phyloP scores from a whole-genome alignment of 108 stramenopile species.

The Nitzschia sp. region DNA sequence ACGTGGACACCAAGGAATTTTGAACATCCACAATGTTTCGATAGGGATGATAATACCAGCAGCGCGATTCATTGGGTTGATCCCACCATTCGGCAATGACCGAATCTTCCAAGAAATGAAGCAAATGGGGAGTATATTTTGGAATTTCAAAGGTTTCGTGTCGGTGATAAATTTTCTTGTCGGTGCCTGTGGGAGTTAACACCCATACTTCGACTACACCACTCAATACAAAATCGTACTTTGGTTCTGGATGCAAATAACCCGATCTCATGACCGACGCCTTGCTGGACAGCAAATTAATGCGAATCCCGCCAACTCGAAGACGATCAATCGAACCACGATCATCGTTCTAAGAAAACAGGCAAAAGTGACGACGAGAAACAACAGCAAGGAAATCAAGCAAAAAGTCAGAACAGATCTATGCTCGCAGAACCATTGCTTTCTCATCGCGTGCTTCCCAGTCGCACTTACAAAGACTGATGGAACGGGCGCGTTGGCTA shows the following conservation, averaged over 20 bases:
- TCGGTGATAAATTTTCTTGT: constrained; percentile 31
- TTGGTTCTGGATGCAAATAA: constrained; percentile 45
- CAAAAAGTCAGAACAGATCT: no score
- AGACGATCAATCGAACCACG: constrained; percentile 62
- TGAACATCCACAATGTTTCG: constrained; percentile 50
- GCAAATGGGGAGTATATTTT: constrained; percentile 49
- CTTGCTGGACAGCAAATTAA: constrained; percentile 55
- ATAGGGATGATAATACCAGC: constrained; percentile 61
- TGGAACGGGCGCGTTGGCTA: constrained; percentile 45
- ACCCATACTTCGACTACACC: constrained; percentile 68
- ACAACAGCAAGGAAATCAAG: not conserved
- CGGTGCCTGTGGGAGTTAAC: constrained; percentile 34
- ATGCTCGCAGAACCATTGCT: no score
- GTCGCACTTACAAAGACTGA: constrained; percentile 33
- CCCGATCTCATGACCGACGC: constrained; percentile 52
- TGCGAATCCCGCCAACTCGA: constrained; percentile 40
- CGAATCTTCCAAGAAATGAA: constrained; percentile 63
- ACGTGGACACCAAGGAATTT: constrained; percentile 18
- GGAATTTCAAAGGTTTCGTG: constrained; percentile 40
- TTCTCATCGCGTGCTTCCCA: no score
- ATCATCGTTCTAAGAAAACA: constrained; percentile 37
- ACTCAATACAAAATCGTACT: constrained; percentile 47
- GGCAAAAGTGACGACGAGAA: not conserved
- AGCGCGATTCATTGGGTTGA: constrained; percentile 28
- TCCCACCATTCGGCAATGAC: constrained; percentile 62